Conservation (phyloP, 2,329 filamentous ascomycete genomes). For the Fusarium anthophilum region DNA sequence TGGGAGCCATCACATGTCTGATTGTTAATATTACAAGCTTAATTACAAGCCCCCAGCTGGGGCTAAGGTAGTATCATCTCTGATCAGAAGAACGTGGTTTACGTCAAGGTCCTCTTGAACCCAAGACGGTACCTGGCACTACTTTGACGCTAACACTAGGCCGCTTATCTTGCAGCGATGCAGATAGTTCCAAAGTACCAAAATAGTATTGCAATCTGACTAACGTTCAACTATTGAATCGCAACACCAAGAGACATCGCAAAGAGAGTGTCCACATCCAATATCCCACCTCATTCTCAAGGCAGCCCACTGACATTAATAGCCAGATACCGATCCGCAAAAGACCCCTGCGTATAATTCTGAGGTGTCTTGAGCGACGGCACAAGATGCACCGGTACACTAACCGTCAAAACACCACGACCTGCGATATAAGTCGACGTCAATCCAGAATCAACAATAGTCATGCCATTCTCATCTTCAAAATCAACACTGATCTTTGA, state of each 20-base stretch:
- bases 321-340: background rate
- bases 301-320: background rate
- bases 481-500: background rate
- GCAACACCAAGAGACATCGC: background rate
- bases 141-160: accelerated
- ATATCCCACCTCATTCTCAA: background rate
- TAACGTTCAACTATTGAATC: background rate
- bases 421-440: background rate
- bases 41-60: accelerated
- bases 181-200: accelerated
- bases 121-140: accelerated
- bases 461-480: background rate
- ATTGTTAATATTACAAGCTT: accelerated
- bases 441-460: background rate
- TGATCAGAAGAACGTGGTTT: background rate
- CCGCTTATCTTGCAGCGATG: accelerated
- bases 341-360: background rate
- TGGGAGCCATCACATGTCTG: accelerated
- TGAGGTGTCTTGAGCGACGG: background rate
- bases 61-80: too few relatives aligned
- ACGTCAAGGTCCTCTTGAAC: background rate
- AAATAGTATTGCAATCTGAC: background rate
- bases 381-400: background rate
- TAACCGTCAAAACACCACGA: background rate
- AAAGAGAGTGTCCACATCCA: background rate